phyloP scores from a whole-genome alignment of 257 asterid species.

The Prunella vulgaris region DNA sequence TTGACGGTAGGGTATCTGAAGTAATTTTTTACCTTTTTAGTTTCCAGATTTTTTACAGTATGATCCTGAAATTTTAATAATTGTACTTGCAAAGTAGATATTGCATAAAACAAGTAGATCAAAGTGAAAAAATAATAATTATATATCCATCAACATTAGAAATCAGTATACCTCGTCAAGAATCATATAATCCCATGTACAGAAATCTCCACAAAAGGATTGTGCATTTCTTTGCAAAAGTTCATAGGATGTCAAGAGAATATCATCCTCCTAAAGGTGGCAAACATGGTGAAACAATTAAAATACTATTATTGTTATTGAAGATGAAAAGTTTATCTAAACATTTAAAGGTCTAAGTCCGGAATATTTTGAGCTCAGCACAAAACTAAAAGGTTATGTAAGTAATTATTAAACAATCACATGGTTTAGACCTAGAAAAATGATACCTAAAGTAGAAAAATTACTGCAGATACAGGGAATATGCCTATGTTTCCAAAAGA shows the following conservation, averaged over 20 bases:
- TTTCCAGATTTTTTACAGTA: slow-evolving; percentile 90
- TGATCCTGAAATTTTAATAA: slow-evolving; percentile 58
- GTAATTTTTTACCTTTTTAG: slow-evolving; percentile 97
- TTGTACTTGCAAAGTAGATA: background rate
- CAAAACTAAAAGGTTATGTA: slow-evolving; percentile 10
- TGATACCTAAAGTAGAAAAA: slow-evolving; percentile 3
- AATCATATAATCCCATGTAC: slow-evolving; percentile 82
- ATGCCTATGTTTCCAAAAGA: background rate
- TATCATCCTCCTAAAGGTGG: slow-evolving; percentile 66
- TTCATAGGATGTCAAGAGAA: slow-evolving; percentile 89
- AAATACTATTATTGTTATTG: background rate
- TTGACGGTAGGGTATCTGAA: slow-evolving; percentile 75
- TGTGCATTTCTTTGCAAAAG: slow-evolving; percentile 73
- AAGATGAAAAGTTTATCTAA: too few species aligned
- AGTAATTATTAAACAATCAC: background rate
- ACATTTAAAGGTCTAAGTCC: background rate
- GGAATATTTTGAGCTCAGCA: background rate
- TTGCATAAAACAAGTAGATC: background rate
- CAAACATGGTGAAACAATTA: slow-evolving; percentile 9
- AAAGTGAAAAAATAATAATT: too few species aligned
- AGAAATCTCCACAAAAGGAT: slow-evolving; percentile 59
- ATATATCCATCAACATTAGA: slow-evolving; percentile 8
- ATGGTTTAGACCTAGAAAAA: slow-evolving; percentile 7
- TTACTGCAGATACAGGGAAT: too few species aligned
- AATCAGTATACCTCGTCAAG: slow-evolving; percentile 72